Evolutionary conservation across 768 basidiomycete species (phyloP), one percentile per base, ranked within the genome.

Genomic region (Russula lepida): DNA sequence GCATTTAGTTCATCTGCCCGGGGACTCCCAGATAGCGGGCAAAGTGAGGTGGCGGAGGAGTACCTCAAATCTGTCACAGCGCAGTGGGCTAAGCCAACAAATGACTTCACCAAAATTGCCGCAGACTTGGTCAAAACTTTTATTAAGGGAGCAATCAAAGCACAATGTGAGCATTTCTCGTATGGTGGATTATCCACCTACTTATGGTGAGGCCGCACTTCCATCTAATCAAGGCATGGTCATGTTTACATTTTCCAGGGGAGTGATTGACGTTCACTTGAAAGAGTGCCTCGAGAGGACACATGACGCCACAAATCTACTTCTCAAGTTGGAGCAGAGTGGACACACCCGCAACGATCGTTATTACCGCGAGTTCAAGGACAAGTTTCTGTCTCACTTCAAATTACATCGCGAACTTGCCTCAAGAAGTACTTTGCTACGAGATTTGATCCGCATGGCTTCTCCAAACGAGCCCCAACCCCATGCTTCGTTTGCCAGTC

Each of bases 291-390:
- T 28, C 3, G 25, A 1, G 1, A 48, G 6, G 23, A 57, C 64
- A 32, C 4, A 21, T 11, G 19, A 1, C 2, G 54, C 48, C 12
- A 53, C 54, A 12, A 32, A 4, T 2, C 44, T 59, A 1, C 51
- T 66, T 9, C 63, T 66, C 30, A 54, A 50, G 23, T 33, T 59
- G 2, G 64, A 66, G 58, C 49, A 17, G 27, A 59, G 21, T 8
- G 64, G 37, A 35, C 54, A 59, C 23, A 64, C 64, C 2, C 58
- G 58, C 7, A 64, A 66, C 21, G 54, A 58, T 1, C 39, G 41
- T 4, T 39, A 59, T 28, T 64, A 51, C 39, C 58, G 58, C 6
- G 54, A 56, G 28, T 66, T n/a, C 27, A 64, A 59, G 46, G 63
- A 64, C 23, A 48, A 47, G 11, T 64, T 55, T 21, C 11, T 64